Evolutionary conservation across 495 filamentous ascomycete genomes (phyloP).

Genomic region (Hapsidospora chrysogenum): DNA sequence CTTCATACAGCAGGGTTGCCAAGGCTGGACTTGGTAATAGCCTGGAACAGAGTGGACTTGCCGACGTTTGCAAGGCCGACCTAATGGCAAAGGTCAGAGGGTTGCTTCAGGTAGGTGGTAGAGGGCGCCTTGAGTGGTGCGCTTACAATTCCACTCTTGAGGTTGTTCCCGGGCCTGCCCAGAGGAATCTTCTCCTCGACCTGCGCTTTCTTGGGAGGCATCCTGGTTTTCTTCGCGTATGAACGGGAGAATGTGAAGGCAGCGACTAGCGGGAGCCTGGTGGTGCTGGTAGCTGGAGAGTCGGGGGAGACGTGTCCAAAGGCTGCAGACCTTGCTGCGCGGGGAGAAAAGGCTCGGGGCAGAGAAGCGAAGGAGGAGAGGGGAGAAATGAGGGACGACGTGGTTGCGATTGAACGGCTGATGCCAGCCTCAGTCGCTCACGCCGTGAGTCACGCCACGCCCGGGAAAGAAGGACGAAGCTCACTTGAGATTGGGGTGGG

Average conservation of each 20-base stretch:
- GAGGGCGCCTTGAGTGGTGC: conserved; percentile 6
- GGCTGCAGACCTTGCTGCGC: conserved; percentile 49
- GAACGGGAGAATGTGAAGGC: conserved; percentile 22
- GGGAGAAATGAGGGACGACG: conserved; percentile 25
- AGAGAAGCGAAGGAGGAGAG: conserved; percentile 36
- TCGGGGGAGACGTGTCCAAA: conserved; percentile 4
- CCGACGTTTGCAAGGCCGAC: conserved; percentile 98
- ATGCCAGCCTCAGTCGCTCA: conserved; percentile 5
- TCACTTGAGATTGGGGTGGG: not conserved
- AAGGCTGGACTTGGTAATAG: conserved; percentile 92
- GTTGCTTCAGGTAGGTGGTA: conserved; percentile 6
- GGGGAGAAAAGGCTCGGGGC: conserved; percentile 28
- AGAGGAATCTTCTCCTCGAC: conserved; percentile 67
- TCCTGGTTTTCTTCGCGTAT: conserved; percentile 38
- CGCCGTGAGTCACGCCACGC: not conserved
- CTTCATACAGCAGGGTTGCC: conserved; percentile 81
- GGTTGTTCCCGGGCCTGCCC: conserved; percentile 90
- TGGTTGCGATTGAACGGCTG: conserved; percentile 20
- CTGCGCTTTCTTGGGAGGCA: conserved; percentile 65
- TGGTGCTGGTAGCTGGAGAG: conserved; percentile 18
- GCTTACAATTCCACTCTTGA: conserved; percentile 89
- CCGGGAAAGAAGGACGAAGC: not conserved
- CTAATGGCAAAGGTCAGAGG: conserved; percentile 25
- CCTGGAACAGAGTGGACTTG: conserved; percentile 98
- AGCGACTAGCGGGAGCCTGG: too few species aligned